Evolutionary conservation across 306 rosid genomes (phyloP).

Genomic region (Begonia loranthoides): DNA sequence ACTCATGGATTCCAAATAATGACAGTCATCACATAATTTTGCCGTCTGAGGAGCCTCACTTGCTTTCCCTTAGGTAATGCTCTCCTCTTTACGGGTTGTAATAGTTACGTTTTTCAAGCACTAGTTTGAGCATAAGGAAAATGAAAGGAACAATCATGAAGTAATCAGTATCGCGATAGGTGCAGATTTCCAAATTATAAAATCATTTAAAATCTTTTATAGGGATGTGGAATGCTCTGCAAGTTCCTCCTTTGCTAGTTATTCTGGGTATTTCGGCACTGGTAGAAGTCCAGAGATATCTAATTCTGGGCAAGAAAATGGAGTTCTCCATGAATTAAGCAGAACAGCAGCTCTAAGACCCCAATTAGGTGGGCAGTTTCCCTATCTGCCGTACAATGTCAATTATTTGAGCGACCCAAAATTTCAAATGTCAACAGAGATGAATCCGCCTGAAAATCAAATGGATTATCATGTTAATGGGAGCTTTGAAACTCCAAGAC

Average conservation of each 20-base stretch:
- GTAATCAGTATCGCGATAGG: background rate
- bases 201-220: background rate
- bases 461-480: slow-evolving; percentile 54
- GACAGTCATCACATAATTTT: slow-evolving; percentile 34
- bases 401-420: slow-evolving; percentile 34
- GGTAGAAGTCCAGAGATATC: slow-evolving; percentile 32
- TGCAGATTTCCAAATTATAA: no score
- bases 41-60: slow-evolving; percentile 42
- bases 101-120: no score
- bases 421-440: slow-evolving; percentile 36
- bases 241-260: slow-evolving; percentile 46
- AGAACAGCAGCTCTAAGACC: slow-evolving; percentile 36
- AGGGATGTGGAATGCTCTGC: slow-evolving; percentile 77
- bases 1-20: slow-evolving; percentile 50
- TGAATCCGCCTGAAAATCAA: slow-evolving; percentile 45
- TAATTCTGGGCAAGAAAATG: slow-evolving; percentile 34
- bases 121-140: background rate
- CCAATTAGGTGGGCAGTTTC: slow-evolving; percentile 46
- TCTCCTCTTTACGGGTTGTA: no score
- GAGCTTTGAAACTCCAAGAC: slow-evolving; percentile 14
- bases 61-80: slow-evolving; percentile 47
- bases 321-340: slow-evolving; percentile 22
- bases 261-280: slow-evolving; percentile 33
- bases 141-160: slow-evolving; percentile 1
- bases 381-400: slow-evolving; percentile 59